Evolutionary conservation across 169 alveolate species (phyloP).

Genomic region (Theileria parva): DNA sequence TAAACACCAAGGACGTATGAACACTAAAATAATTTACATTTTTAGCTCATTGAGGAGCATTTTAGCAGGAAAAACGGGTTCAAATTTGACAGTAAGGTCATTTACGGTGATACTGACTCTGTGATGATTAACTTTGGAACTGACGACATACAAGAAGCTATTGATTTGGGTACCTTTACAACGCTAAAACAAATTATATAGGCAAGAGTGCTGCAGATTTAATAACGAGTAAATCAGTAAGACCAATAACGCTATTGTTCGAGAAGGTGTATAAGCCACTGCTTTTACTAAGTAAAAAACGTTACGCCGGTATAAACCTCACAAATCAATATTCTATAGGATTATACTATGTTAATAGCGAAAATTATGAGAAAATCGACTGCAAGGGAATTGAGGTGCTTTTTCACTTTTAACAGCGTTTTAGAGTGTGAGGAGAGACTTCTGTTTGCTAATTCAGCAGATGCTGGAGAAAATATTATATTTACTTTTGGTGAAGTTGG

Average conservation of each 20-base stretch:
- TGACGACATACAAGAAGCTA: slow-evolving; percentile 85
- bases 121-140: slow-evolving; percentile 98
- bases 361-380: slow-evolving; percentile 94
- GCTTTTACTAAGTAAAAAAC: slow-evolving; percentile 93
- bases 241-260: slow-evolving; percentile 95
- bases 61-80: slow-evolving; percentile 89
- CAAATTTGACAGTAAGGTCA: slow-evolving; percentile 88
- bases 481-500: slow-evolving; percentile 88
- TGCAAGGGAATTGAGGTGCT: slow-evolving; percentile 90
- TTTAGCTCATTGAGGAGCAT: slow-evolving; percentile 73
- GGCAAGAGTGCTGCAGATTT: slow-evolving; percentile 91
- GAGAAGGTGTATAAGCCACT: slow-evolving; percentile 98
- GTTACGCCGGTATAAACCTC: slow-evolving; percentile 89
- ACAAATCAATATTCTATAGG: not conserved
- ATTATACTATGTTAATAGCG: slow-evolving; percentile 91
- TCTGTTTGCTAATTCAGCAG: slow-evolving; percentile 93
- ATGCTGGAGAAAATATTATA: slow-evolving; percentile 90
- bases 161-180: slow-evolving; percentile 80
- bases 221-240: slow-evolving; percentile 85
- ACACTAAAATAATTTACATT: not conserved
- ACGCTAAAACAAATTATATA: not conserved
- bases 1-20: slow-evolving; percentile 65
- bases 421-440: slow-evolving; percentile 97
- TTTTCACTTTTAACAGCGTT: slow-evolving; percentile 31
- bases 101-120: slow-evolving; percentile 99